Base-by-base conservation (phyloP, 192 early-diverging fungal genomes). In the Powellomyces hirtus region DNA sequence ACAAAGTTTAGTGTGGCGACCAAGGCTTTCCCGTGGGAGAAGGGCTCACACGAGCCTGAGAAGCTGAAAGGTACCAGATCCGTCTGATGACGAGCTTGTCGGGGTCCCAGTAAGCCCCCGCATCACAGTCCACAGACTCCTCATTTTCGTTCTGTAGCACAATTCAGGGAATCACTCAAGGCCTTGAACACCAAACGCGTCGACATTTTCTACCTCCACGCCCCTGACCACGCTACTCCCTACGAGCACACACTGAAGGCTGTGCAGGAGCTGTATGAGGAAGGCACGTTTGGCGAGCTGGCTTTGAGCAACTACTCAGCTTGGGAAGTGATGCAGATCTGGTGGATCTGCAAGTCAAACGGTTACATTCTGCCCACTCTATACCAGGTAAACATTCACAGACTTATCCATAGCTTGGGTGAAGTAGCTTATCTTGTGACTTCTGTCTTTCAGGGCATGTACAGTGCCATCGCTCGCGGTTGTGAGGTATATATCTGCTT, bases 121-220 rank as follows among this genome's bases (percentile, higher is more conserved):
- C n/a, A n/a, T n/a, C n/a, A n/a, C n/a, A n/a, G n/a, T n/a, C n/a
- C n/a, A n/a, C n/a, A 31, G 33, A 24, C 30, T 46, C 63, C 73
- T 59, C 51, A 50, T 26, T 18, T 18, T 42, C 18, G 10, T 18
- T 13, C n/a, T n/a, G n/a, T n/a, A n/a, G 63, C 35, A 5, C 66
- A 72, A 57, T 75, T 79, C 46, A 27, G 53, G 6, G 75, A 70
- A 14, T 81, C 81, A 2, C 66, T 89, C 18, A 60, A 11, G 36
- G 84, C 81, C 20, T 68, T 89, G 59, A 69, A 78, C 2, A 46
- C 59, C 4, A 42, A 76, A 11, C 75, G 74, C 42, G 81, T 89
- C 14, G 85, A 88, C 50, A 77, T 88, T 14, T 84, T 89, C 57
- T 89, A 89, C 59, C 68, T 89, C 14, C 87, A 89, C 64, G 80